phyloP scores from a whole-genome alignment of 768 basidiomycete species.

The Lactarius evosmus region DNA sequence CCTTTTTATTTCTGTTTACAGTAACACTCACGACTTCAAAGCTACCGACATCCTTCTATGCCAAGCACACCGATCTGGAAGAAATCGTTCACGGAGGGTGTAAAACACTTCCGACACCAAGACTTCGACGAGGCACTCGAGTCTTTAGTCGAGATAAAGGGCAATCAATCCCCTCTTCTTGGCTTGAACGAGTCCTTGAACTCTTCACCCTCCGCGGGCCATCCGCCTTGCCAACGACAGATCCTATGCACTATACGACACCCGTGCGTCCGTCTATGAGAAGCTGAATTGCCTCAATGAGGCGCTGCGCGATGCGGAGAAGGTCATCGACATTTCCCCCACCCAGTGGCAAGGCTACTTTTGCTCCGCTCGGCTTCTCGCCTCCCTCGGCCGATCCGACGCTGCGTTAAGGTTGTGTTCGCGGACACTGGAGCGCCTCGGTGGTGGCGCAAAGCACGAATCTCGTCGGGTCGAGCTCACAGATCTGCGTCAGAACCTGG shows the following conservation, averaged over 20 bases:
- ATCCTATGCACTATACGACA: too few species aligned
- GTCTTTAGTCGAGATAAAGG: constrained; percentile 11
- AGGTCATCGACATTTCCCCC: constrained; percentile 66
- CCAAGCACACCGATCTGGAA: too few species aligned
- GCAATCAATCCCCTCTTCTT: not conserved
- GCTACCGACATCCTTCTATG: too few species aligned
- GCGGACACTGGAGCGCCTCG: constrained; percentile 55
- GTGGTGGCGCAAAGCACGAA: too few species aligned
- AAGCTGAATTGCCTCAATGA: constrained; percentile 58
- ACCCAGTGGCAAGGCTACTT: too few species aligned
- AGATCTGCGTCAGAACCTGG: constrained; percentile 13
- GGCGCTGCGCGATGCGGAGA: constrained; percentile 66
- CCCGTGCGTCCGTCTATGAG: constrained; percentile 68
- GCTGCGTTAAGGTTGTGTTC: constrained; percentile 57
- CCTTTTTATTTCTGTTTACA: too few species aligned
- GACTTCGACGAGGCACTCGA: constrained; percentile 11
- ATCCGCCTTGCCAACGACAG: constrained; percentile 10
- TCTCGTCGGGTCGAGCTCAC: constrained; percentile 36
- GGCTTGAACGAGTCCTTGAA: not conserved
- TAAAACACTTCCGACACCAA: constrained; percentile 8
- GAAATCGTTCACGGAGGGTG: too few species aligned
- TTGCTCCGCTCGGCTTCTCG: constrained; percentile 71
- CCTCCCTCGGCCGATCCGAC: constrained; percentile 46
- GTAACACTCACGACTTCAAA: too few species aligned
- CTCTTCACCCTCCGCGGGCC: constrained; percentile 10